Base-by-base conservation (phyloP, 208 protist species). In the Trypanosomatidae sp. region DNA sequence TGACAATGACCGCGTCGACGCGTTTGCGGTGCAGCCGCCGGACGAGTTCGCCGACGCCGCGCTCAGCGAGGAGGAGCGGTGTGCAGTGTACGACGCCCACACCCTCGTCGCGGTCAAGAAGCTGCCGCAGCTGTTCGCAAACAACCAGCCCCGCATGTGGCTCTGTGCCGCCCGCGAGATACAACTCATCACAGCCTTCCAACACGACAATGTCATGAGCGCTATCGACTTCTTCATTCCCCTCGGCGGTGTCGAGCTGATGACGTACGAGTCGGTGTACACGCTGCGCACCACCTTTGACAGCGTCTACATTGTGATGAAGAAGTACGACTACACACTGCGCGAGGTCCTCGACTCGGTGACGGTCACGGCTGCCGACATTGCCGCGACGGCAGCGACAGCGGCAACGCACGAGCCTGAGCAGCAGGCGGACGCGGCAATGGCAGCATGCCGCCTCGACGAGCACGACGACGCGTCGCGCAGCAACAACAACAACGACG, bases 251-350 rank as follows among this genome's bases (percentile, higher is more conserved):
- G 66, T 70, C 22, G 73, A 87, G 22, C 61, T 43, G 33, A 75
- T 88, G 58, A 85, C 69, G 6, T 82, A 73, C 28, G 64, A 82
- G 8, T 76, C 72, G 8, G 66, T 87, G n/a, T 37, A 63, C 6
- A 38, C 52, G 42, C 49, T 82, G 16, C 63, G 68, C 27, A 33
- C 42, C 13, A 76, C 26, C 43, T 91, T 91, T 57, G 71, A 91
- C 33, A 77, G 73, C 45, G 77, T 91, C 13, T 91, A 91, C 35
- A 53, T 91, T 22, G 76, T 87, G 2, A 91, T 91, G 82, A 85
- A 91, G 33, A 82, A 91, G 41, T 81, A 85, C 66, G 76, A 87
- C 53, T 85, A 85, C 65, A 85, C 82, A 1, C 51, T 91, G 33
- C 76, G 82, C 22, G 82, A 91, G 57, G 77, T 91, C 16, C 65